Evolutionary conservation across 345 rosid species (phyloP), one percentile per base, ranked within the genome.

Genomic region (Zanthoxylum bungeanum): DNA sequence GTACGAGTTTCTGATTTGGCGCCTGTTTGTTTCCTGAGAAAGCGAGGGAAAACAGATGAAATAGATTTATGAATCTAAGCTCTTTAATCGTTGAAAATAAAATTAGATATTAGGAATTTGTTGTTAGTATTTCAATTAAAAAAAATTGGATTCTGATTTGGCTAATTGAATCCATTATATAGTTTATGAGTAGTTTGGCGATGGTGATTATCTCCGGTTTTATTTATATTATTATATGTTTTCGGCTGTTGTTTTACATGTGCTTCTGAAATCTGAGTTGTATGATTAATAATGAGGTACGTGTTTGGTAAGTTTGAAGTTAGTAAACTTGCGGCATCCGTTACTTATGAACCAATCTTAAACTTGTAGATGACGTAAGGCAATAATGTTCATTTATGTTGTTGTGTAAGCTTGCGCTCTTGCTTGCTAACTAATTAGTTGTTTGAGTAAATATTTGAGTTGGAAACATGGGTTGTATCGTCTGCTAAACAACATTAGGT

Each of bases 11-110:
- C 0, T 65, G 50, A 10, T 69, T 70, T 70, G 55, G 16, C 52
- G 50, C 49, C 52, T 51, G 46, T 66, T 55, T 69, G 66, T 66
- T 66, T 59, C 25, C 73, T 24, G 25, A 25, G 51, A 55, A 7
- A 72, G 19, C 33, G 44, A 53, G 36, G 60, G 40, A 21, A 31
- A 56, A 1, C 12, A 16, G 47, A 68, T 9, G 39, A 69, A 60
- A 24, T 9, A 8, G 33, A 67, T 60, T 47, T 44, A 57, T 58
- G 39, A 69, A 56, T 19, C 33, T 49, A 17, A 19, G 9, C 16
- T 30, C 19, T 31, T 58, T 30, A 5, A 30, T 31, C 37, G 30
- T 58, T 58, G 30, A 58, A 57, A 57, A 31, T 30, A 39, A 0
- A 64, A 25, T 17, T 9, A 17, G 46, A 64, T 3, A 53, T 9